These are phyloP conservation scores for Triticum monococcum DNA, from an alignment of 176 grass and related monocot species.

Conservation along the genomic window DNA sequence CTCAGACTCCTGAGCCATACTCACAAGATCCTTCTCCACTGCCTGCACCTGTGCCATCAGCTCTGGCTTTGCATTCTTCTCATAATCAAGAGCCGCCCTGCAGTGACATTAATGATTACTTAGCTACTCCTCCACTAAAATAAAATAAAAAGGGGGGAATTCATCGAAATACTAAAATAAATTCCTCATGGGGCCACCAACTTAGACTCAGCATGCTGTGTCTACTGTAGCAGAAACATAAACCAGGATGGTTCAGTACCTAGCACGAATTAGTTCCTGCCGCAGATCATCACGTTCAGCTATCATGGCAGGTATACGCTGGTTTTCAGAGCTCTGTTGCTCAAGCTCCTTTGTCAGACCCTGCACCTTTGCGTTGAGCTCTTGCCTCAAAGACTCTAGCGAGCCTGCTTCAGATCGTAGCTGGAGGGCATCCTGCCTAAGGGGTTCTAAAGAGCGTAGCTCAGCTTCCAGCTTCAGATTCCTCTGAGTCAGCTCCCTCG, in stretches of 20 bases:
- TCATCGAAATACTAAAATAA: not conserved
- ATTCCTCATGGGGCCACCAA: not conserved
- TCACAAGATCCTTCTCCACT: constrained; percentile 74
- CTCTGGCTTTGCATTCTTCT: constrained; percentile 49
- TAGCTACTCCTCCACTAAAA: not conserved
- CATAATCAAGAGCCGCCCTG: constrained; percentile 47
- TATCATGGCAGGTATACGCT: constrained; percentile 47
- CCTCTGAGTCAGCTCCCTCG: constrained; percentile 54
- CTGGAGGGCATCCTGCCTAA: constrained; percentile 52
- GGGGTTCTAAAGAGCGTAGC: constrained; percentile 48
- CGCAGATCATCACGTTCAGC: constrained; percentile 51
- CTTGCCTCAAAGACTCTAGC: constrained; percentile 43
- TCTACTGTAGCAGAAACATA: not conserved
- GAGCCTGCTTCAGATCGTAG: constrained; percentile 57
- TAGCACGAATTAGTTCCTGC: constrained; percentile 47
- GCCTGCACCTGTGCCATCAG: constrained; percentile 40
- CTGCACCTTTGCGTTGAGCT: constrained; percentile 53
- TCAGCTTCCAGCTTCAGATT: constrained; percentile 69
- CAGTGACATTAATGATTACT: constrained; percentile 17
- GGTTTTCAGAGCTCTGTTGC: constrained; percentile 40
- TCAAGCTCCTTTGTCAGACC: constrained; percentile 54
- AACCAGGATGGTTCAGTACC: constrained; percentile 31
- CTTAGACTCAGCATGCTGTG: not conserved
- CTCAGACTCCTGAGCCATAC: constrained; percentile 62
- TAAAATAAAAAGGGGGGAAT: not conserved